phyloP scores from a whole-genome alignment of 202 grass and related monocot species.

The Schoenoplectus triqueter region DNA sequence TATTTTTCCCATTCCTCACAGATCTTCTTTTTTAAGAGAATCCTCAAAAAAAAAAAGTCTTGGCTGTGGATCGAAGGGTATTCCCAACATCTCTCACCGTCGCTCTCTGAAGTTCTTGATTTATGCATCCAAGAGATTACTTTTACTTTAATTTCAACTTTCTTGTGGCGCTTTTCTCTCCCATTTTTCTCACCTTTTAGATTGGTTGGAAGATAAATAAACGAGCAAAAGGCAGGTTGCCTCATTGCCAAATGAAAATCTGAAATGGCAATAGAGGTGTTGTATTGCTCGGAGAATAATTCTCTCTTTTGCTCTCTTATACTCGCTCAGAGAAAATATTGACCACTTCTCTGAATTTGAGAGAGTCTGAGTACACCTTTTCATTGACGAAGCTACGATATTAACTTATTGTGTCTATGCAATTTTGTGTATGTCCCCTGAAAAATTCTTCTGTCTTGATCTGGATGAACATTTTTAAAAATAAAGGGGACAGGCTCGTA shows the following conservation, averaged over 20 bases:
- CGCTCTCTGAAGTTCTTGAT: not conserved
- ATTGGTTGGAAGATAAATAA: not conserved
- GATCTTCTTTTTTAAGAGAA: not conserved
- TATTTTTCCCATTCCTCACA: not conserved
- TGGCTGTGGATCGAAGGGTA: not conserved
- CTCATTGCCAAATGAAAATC: slow-evolving; percentile 23
- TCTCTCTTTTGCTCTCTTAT: slow-evolving; percentile 9
- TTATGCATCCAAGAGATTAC: not conserved
- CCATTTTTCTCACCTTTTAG: not conserved
- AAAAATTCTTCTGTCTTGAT: not conserved
- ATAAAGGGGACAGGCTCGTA: no score
- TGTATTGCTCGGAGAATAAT: slow-evolving; percentile 41
- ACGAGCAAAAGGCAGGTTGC: slow-evolving; percentile 41
- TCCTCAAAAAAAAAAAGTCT: not conserved
- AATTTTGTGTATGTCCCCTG: no score
- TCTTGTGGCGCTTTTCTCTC: not conserved
- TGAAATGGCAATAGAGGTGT: slow-evolving; percentile 38
- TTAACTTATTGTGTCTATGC: not conserved
- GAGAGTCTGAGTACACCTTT: slow-evolving; percentile 4
- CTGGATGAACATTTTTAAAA: no score
- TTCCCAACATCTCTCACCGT: not conserved
- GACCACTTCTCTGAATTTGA: slow-evolving; percentile 2
- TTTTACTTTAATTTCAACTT: not conserved
- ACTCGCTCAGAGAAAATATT: slow-evolving; percentile 26
- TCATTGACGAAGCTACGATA: not conserved